Base-by-base conservation (phyloP, 1,139 yeast species). In the Candida sp. region DNA sequence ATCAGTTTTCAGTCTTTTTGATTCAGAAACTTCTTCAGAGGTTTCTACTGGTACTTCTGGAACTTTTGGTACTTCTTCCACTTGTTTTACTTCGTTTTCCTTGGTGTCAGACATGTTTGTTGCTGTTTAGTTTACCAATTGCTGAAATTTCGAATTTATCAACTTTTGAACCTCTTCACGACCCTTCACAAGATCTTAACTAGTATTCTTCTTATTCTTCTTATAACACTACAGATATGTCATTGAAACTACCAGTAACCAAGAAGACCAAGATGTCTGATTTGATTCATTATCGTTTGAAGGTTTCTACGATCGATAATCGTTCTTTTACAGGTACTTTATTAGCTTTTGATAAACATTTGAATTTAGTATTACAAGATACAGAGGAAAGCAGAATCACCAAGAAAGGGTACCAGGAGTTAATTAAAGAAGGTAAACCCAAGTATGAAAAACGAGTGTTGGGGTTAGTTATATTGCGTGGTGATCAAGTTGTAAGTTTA, bases 401-500 rank as follows among this genome's bases (percentile, higher is more conserved):
- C 4, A 84, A 81, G 54, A 82, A 82, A 51, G 77, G 82, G 23
- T 57, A 56, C 37, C 60, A 57, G 40, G 75, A 68, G 43, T 69
- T 76, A 51, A 66, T 67, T 47, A 68, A 64, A 49, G 50, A 53
- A 7, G 50, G 45, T n/a, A 43, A 48, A 22, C 56, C 50, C 3
- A 44, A 40, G 36, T 87, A 82, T 51, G 84, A 82, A 45, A 86
- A 83, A 58, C 70, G 98, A 45, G 69, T 82, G 2, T 65, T 93
- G 36, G 99, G 99, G 0, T 73, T 93, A 44, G 77, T 88, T 5
- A 85, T 93, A 34, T 68, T 93, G 40, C 76, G 99, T 52, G 99
- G 99, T 2, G 97, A 88, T 51, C 89, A 86, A 51, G 81, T 93
- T 27, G 82, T 93, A n/a, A 81, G 95, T 38, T 77, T 91, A 9